A percentile compares a stretch with the other conserved stretches of the same genome.
Evolutionary conservation across 2,329 filamentous ascomycete species (phyloP).

Genomic region (Thelonectria olida): DNA sequence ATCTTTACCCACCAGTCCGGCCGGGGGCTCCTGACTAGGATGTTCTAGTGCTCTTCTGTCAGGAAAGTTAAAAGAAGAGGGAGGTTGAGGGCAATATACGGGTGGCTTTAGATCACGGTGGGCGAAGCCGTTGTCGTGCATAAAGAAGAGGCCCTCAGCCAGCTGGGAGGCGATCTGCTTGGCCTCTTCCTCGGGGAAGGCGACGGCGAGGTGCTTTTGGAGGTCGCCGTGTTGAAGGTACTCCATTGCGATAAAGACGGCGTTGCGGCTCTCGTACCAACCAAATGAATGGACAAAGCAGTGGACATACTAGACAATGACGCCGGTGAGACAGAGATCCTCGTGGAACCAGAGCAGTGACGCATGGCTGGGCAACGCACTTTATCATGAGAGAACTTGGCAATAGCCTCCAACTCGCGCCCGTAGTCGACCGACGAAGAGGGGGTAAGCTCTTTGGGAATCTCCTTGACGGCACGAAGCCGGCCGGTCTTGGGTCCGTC

Average conservation of each 20-base stretch:
- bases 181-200: not conserved
- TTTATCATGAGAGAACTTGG: not conserved
- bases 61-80: not conserved
- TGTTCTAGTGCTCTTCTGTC: not conserved
- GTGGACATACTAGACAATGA: not conserved
- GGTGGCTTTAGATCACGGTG: constrained; percentile 1
- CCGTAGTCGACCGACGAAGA: not conserved
- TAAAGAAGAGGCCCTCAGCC: not conserved
- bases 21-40: not conserved
- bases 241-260: constrained; percentile 5
- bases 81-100: not conserved
- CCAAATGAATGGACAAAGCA: not conserved
- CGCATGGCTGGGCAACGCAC: too few species aligned
- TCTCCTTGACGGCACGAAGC: not conserved
- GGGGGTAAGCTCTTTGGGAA: not conserved
- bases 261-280: not conserved
- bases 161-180: not conserved
- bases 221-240: not conserved
- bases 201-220: not conserved
- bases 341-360: too few species aligned
- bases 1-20: not conserved
- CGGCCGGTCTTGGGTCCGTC: not conserved
- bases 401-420: not conserved
- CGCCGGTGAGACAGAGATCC: not conserved
- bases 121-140: not conserved